These are phyloP conservation scores for Aureobasidium pullulans DNA, from an alignment of 2,329 filamentous ascomycete species.

Conservation along the genomic window DNA sequence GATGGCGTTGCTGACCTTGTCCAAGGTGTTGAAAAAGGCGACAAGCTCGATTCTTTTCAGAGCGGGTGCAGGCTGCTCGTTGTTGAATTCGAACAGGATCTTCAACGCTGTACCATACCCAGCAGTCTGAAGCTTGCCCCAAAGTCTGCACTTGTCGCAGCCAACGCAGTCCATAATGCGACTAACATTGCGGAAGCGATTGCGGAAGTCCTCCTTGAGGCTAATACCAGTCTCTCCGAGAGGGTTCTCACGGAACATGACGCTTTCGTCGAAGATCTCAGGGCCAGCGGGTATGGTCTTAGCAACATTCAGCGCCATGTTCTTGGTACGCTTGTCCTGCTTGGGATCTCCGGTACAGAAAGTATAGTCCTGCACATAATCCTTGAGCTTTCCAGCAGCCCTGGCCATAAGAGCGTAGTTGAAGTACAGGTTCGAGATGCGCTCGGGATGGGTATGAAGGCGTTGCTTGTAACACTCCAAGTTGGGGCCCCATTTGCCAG, in stretches of 20 bases:
- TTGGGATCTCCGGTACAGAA: conserved; percentile 82
- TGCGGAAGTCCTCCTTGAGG: conserved; percentile 94
- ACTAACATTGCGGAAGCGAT: conserved; percentile 93
- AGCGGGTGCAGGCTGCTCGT: conserved; percentile 58
- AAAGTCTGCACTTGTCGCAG: conserved; percentile 95
- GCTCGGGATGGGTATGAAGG: conserved; percentile 78
- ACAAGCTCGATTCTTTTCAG: conserved; percentile 88
- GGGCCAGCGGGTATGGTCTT: conserved; percentile 57
- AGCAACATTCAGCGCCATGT: conserved; percentile 72
- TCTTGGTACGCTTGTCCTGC: conserved; percentile 72
- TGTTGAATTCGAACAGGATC: conserved; percentile 88
- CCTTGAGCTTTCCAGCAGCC: conserved; percentile 82
- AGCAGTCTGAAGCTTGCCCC: conserved; percentile 93
- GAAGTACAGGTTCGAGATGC: conserved; percentile 96
- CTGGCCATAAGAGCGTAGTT: conserved; percentile 95
- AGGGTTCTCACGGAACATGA: conserved; percentile 69
- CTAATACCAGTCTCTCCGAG: conserved; percentile 49
- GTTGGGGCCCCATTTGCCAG: conserved; percentile 88
- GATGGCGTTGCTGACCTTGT: conserved; percentile 75
- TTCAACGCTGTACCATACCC: conserved; percentile 94
- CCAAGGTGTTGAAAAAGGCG: conserved; percentile 88
- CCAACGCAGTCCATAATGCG: conserved; percentile 98
- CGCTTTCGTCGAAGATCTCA: conserved; percentile 84
- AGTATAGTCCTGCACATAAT: conserved; percentile 73
- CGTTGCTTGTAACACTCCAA: conserved; percentile 78